Evolutionary conservation across 108 stramenopile species (phyloP).

Genomic region (Bacterosira constricta): DNA sequence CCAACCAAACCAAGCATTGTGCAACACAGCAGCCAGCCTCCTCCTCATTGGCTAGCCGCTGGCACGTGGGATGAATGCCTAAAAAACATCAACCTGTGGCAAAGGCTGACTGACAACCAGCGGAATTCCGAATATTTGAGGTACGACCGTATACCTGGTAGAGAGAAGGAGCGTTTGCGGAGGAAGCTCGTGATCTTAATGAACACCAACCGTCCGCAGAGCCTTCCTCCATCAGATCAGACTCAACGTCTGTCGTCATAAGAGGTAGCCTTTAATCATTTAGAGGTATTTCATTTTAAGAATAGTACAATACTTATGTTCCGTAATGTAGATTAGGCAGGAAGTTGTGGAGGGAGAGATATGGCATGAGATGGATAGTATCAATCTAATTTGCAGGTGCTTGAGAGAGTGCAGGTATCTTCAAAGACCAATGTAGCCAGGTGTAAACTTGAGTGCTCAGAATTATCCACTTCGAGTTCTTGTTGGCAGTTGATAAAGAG

Average conservation of each 20-base stretch:
- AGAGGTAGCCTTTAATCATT: not conserved
- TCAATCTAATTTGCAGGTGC: no score
- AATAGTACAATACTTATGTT: no score
- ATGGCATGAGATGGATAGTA: no score
- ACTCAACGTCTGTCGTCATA: not conserved
- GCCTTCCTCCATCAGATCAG: not conserved
- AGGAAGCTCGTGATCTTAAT: not conserved
- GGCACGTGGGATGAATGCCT: not conserved
- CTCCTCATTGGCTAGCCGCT: constrained; percentile 1
- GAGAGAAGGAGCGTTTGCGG: not conserved
- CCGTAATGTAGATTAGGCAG: no score
- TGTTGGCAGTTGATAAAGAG: no score
- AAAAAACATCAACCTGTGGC: not conserved
- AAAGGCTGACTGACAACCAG: not conserved
- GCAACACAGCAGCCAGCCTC: not conserved
- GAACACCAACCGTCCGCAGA: not conserved
- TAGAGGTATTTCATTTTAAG: not conserved
- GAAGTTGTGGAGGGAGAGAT: no score
- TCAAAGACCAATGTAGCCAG: no score
- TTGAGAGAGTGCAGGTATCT: no score
- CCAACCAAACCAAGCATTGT: not conserved
- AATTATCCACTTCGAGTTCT: no score
- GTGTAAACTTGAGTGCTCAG: no score
- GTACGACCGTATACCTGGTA: not conserved
- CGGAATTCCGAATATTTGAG: not conserved